Conservation (phyloP, 257 asterid species). For the Fraxinus excelsior region DNA sequence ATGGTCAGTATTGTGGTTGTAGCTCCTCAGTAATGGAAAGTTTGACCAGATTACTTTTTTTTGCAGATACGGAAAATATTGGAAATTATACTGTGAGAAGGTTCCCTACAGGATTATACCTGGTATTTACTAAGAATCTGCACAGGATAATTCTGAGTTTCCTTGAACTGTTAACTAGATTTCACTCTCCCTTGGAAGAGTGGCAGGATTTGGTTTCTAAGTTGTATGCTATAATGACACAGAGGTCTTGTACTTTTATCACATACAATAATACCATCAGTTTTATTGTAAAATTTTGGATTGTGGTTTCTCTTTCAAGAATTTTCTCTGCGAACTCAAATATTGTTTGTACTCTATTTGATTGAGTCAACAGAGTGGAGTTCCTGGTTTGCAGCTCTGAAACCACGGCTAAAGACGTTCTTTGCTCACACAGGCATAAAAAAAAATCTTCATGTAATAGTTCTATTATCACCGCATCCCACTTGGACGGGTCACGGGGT, state of each 20-base stretch:
- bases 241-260: background rate
- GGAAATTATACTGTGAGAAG: constrained; percentile 92
- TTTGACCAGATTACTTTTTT: constrained; percentile 12
- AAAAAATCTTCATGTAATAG: background rate
- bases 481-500: no score
- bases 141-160: background rate
- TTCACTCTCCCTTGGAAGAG: background rate
- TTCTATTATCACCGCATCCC: background rate
- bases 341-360: background rate
- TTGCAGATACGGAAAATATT: constrained; percentile 87
- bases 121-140: constrained; percentile 58
- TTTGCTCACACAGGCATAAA: no score
- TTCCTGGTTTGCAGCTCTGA: background rate
- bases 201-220: background rate
- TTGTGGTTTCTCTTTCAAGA: background rate
- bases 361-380: background rate
- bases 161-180: background rate
- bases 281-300: constrained; percentile 1
- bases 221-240: background rate
- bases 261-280: background rate
- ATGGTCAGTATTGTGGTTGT: background rate
- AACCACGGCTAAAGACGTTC: background rate
- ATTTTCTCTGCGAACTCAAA: background rate
- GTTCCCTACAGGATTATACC: constrained; percentile 75
- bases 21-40: background rate